phyloP scores from a whole-genome alignment of 345 rosid species.

The Dipteronia sinensis region DNA sequence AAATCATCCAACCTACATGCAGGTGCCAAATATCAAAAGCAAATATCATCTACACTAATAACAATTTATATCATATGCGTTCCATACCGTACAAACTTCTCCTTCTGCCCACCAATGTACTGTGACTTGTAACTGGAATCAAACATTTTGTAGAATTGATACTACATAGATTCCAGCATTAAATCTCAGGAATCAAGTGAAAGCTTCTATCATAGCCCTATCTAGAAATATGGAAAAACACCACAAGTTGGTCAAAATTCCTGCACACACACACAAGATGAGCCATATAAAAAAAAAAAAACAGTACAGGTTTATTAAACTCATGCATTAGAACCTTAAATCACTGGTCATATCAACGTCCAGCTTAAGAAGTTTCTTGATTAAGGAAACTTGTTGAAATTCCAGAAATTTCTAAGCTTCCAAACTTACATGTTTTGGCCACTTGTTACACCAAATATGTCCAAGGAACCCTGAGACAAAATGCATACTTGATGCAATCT shows the following conservation, averaged over 20 bases:
- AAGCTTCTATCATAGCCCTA: conserved; percentile 1
- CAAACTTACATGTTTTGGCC: neutral
- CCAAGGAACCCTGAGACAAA: neutral
- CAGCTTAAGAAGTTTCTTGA: neutral
- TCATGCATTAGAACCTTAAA: neutral
- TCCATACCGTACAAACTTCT: conserved; percentile 71
- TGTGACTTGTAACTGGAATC: conserved; percentile 75
- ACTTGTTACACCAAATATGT: neutral
- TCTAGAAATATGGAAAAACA: conserved; percentile 4
- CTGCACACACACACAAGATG: no score
- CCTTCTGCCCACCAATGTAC: conserved; percentile 70
- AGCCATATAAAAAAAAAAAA: no score
- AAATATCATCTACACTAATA: neutral
- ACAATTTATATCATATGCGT: neutral
- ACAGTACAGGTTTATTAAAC: neutral
- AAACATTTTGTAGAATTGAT: conserved; percentile 47
- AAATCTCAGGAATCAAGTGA: neutral
- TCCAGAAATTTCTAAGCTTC: neutral
- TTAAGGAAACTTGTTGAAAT: neutral
- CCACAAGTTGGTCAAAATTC: neutral
- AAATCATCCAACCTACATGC: conserved; percentile 64
- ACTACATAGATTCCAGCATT: conserved; percentile 24
- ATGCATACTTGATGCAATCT: neutral
- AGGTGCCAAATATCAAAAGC: conserved; percentile 12
- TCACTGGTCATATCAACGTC: neutral